Evolutionary conservation across 768 basidiomycete species (phyloP), one percentile per base, ranked within the genome.

Genomic region (Kwoniella pini): DNA sequence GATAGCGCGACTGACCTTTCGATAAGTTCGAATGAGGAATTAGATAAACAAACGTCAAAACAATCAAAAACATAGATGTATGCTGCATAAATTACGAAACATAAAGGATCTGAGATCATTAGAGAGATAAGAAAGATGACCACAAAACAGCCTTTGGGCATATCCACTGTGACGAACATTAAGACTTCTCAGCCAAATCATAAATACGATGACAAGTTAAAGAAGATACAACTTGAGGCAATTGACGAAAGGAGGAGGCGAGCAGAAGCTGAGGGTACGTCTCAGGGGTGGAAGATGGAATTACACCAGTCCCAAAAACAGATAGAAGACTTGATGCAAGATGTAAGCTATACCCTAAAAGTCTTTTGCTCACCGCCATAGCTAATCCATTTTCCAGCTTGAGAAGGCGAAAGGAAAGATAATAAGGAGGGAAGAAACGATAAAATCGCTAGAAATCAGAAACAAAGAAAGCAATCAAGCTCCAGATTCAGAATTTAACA

Each of bases 361-460:
- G 6, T 9, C 19, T 5, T 42, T 13, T 7, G 40, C 24, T 26
- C 15, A 44, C n/a, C n/a, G 19, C 30, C 17, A n/a, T n/a, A 10
- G 21, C 24, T 21, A 22, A 26, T 24, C 15, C 3, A 15, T 6
- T 44, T 24, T n/a, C 2, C 45, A 72, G 71, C 45, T 72, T 12
- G 60, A 65, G 19, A 60, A 39, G 27, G 63, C 65, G 2, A 60
- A 60, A 39, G 59, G 58, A 13, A 60, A 54, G 33, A 54, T 72
- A 42, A 45, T 44, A 4, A 58, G 61, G 27, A 48, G 64, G 43
- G 65, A 71, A 21, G 63, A 63, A 39, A 63, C 51, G 1, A 67
- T 68, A 44, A 58, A n/a, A 12, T 33, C 27, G 2, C 50, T 63
- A 0, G 38, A 54, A 33, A 21, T 4, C 7, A 44, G 49, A 4